These are phyloP conservation scores for Fusarium avenaceum DNA, from an alignment of 2,329 filamentous ascomycete species.

Conservation along the genomic window DNA sequence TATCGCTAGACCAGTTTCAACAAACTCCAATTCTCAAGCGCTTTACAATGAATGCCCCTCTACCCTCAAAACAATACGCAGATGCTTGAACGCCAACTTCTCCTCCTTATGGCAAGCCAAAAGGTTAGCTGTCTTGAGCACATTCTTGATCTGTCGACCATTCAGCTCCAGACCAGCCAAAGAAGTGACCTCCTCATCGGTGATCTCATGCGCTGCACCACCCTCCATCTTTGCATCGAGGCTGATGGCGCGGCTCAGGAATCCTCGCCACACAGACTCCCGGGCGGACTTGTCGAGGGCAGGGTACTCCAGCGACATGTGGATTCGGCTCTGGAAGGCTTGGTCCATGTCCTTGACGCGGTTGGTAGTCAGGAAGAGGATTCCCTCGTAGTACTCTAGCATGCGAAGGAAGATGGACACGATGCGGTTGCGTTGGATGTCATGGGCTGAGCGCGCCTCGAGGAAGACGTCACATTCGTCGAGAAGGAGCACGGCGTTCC, in stretches of 20 bases:
- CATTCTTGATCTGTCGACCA: constrained; percentile 66
- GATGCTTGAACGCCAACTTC: constrained; percentile 49
- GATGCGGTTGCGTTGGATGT: constrained; percentile 53
- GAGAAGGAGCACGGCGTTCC: constrained; percentile 57
- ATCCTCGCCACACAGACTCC: constrained; percentile 57
- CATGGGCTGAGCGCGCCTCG: constrained; percentile 53
- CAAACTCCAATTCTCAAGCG: not conserved
- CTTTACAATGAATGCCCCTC: constrained; percentile 49
- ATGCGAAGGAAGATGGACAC: constrained; percentile 58
- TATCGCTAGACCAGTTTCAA: not conserved
- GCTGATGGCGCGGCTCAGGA: constrained; percentile 53
- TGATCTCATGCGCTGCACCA: constrained; percentile 50
- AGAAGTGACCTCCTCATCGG: constrained; percentile 50
- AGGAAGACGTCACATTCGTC: constrained; percentile 61
- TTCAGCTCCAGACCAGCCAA: constrained; percentile 60
- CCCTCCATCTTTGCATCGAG: constrained; percentile 41
- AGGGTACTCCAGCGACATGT: constrained; percentile 63
- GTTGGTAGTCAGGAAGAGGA: constrained; percentile 65
- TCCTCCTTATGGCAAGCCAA: constrained; percentile 52
- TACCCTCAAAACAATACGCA: constrained; percentile 52
- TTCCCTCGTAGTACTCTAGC: constrained; percentile 63
- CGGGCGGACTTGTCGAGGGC: constrained; percentile 56
- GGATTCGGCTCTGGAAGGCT: constrained; percentile 63
- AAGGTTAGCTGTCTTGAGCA: constrained; percentile 56
- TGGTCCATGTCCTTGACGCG: constrained; percentile 60